Evolutionary conservation across 2,329 filamentous ascomycete genomes (phyloP), one percentile per base, ranked within the genome.

Genomic region (Xylariomycetidae sp.): DNA sequence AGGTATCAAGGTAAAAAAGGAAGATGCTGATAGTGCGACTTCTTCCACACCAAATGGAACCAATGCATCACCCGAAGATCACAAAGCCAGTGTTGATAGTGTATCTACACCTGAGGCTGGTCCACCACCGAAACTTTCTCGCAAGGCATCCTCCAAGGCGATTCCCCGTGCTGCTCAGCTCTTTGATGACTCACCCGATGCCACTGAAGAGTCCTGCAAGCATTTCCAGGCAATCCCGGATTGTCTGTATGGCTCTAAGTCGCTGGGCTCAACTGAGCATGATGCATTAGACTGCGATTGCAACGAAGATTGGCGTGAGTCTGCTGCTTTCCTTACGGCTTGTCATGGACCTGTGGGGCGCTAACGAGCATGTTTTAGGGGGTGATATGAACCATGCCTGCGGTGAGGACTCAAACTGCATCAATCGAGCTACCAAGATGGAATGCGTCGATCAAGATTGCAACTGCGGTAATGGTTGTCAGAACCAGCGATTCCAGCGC

Each of bases 381-480:
- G 66, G 78, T 57, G 73, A 74, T 42, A 59, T 65, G 44, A 98
- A 98, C 59, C 64, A 82, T 63, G 89, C 92, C 31, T 98, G 92
- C 60, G 90, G 87, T 46, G 89, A 96, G 52, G 88, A 96, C 61
- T 94, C 89, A 12, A 90, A 97, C 61, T 98, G 92, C 64, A 98
- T 98, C 70, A 98, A 98, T 62, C 85, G 92, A 53, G 86, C 88
- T 37, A 97, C 90, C 38, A 97, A 96, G 62, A 95, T 97, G 78
- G 92, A 98, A 66, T 98, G 92, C 58, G 74, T 86, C 22, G 70
- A 74, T 44, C 79, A 79, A 41, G 84, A 89, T 48, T 92, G 89
- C 62, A 86, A 88, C 55, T 98, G 92, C 61, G 89, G 89, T 34
- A 69, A 78, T 23, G 79, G 78, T 30, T 98, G 92, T 60, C 86